phyloP scores from a whole-genome alignment of 345 rosid genomes.

The Melastoma malabathricum region DNA sequence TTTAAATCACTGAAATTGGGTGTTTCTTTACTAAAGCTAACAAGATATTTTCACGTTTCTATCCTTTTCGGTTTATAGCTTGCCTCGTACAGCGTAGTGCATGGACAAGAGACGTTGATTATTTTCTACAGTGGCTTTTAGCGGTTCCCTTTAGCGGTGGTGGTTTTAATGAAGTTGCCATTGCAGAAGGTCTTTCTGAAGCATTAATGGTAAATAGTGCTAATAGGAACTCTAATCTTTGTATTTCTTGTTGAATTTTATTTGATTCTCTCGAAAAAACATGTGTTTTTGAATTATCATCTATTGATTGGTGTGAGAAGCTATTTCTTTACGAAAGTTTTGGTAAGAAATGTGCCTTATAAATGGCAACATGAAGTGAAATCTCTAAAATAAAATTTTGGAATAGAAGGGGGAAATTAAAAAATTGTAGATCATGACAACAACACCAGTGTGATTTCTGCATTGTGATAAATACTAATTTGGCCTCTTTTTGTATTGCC shows the following conservation, averaged over 20 bases:
- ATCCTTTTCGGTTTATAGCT: slow-evolving; percentile 30
- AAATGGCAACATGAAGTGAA: no score
- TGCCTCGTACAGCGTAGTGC: slow-evolving; percentile 88
- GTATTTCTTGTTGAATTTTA: neutral
- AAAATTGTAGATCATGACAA: no score
- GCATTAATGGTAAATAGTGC: slow-evolving; percentile 61
- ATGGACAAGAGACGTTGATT: slow-evolving; percentile 82
- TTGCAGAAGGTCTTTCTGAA: slow-evolving; percentile 97
- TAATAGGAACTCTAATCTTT: slow-evolving; percentile 1
- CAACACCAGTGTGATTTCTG: no score
- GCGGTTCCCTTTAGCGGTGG: slow-evolving; percentile 75
- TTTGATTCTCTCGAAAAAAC: neutral
- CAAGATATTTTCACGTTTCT: neutral
- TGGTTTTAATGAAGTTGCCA: slow-evolving; percentile 88
- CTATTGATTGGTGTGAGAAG: neutral
- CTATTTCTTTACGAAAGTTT: no score
- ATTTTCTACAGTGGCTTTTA: slow-evolving; percentile 69
- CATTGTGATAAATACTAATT: no score
- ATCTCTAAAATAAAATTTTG: no score
- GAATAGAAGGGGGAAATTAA: no score
- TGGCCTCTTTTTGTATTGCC: no score
- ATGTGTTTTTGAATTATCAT: neutral
- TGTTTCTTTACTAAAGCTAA: neutral
- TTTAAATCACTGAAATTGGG: neutral
- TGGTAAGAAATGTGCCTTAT: no score